Conservation (phyloP, 495 filamentous ascomycete genomes). For the Penicillium paradoxum region DNA sequence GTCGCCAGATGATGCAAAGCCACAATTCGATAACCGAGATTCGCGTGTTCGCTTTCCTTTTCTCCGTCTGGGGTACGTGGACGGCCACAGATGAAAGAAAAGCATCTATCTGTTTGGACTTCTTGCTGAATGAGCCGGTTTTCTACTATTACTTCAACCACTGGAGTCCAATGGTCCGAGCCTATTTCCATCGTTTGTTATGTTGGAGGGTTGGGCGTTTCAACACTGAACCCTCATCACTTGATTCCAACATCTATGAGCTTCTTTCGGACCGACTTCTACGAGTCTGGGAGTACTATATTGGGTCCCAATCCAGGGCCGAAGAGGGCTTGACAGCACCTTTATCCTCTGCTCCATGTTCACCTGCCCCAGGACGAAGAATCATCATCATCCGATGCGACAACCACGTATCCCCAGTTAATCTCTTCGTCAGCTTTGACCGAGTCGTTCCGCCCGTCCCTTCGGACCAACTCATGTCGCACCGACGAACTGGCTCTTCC, state of each 20-base stretch:
- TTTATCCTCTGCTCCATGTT: constrained; percentile 73
- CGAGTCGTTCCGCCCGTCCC: constrained; percentile 46
- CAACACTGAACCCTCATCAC: constrained; percentile 57
- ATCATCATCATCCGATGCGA: constrained; percentile 93
- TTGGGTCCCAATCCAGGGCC: constrained; percentile 59
- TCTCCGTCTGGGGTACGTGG: constrained; percentile 73
- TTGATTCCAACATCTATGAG: constrained; percentile 70
- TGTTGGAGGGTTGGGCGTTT: constrained; percentile 90
- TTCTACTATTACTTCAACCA: constrained; percentile 89
- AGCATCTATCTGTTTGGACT: constrained; percentile 65
- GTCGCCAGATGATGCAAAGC: constrained; percentile 75
- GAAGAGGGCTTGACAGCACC: constrained; percentile 51
- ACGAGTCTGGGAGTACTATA: constrained; percentile 72
- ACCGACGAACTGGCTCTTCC: constrained; percentile 36
- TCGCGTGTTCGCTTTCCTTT: constrained; percentile 81
- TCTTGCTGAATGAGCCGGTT: constrained; percentile 70
- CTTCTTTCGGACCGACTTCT: constrained; percentile 64
- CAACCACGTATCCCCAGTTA: constrained; percentile 52
- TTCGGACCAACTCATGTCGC: constrained; percentile 33
- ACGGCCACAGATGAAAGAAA: constrained; percentile 63
- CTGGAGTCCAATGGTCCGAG: constrained; percentile 98
- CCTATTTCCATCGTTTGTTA: constrained; percentile 89
- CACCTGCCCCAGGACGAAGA: constrained; percentile 83
- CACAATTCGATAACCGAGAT: constrained; percentile 95
- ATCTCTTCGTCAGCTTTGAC: constrained; percentile 62